Evolutionary conservation across 345 rosid species (phyloP), one percentile per base, ranked within the genome.

Genomic region (Turritis glabra): DNA sequence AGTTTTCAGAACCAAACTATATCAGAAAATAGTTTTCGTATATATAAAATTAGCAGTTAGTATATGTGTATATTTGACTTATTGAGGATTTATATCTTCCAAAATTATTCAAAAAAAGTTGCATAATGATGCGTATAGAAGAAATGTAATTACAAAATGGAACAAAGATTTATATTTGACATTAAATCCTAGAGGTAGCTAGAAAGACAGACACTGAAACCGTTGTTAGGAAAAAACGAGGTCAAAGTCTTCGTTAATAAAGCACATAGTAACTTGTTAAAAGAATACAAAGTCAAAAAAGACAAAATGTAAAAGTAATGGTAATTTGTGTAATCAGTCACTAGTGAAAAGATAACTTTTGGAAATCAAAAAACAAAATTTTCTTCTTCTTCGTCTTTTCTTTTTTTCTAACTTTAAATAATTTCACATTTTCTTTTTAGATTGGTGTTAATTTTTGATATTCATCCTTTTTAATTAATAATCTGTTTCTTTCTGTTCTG

Each of bases 161-260:
- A 54, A 26, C 12, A 37, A 26, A 37, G 6, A 12, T 23, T 44
- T 9, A 67, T 40, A 68, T 41, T 37, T 27, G 26, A 75, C 55
- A 75, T 75, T 69, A 68, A 67, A 75, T 59, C 79, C 15, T 67
- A 51, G 40, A 51, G 35, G 55, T 60, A 30, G 69, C 74, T 75
- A 50, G 21, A 40, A 30, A 52, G 74, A 41, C 61, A 35, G 55
- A 41, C 79, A 51, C 74, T 60, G 79, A 68, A 75, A 59, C 69
- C 64, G 30, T 68, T 30, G 74, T 22, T 37, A 46, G 18, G 8
- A 35, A 7, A 27, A 59, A 15, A 18, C 6, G 54, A 56, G 37
- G 72, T 71, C 80, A 77, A 71, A 71, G 80, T 77, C 72, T 56
- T 55, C 47, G 71, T 69, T 41, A 26, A 47, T 53, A 77, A 64